These are phyloP conservation scores for Stachybotrys elegans DNA, from an alignment of 2,329 filamentous ascomycete species.

Conservation along the genomic window DNA sequence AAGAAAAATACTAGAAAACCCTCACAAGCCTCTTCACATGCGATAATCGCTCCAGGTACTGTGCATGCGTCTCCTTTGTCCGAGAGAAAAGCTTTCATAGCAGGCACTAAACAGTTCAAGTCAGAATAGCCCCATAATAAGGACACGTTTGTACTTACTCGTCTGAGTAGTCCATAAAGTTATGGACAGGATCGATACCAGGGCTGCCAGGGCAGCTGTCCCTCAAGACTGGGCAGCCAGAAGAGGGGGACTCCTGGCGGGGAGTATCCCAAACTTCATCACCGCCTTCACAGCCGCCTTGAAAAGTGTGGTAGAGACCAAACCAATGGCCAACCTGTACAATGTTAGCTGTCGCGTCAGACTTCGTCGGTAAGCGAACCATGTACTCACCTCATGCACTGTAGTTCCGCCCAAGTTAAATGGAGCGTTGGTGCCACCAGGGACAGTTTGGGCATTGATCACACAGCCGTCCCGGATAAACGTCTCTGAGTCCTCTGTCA, in stretches of 20 bases:
- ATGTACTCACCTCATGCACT: slow-evolving; percentile 25
- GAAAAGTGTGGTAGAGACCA: too few relatives aligned
- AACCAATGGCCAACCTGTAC: too few relatives aligned
- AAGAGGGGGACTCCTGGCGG: too few relatives aligned
- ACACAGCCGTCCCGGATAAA: slow-evolving; percentile 36
- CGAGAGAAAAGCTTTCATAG: neutral
- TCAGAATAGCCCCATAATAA: neutral
- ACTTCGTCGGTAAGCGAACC: too few relatives aligned
- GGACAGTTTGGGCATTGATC: slow-evolving; percentile 30
- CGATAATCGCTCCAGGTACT: neutral
- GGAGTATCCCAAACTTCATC: too few relatives aligned
- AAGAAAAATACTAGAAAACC: too few relatives aligned
- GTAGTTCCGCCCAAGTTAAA: slow-evolving; percentile 24
- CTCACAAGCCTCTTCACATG: too few relatives aligned
- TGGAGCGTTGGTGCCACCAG: slow-evolving; percentile 28
- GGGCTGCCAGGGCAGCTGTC: slow-evolving; percentile 25
- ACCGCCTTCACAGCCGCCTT: too few relatives aligned
- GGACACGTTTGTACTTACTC: slow-evolving; percentile 27
- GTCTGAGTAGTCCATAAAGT: slow-evolving; percentile 33
- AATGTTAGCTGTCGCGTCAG: too few relatives aligned
- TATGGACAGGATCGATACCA: slow-evolving; percentile 34
- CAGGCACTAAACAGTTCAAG: neutral
- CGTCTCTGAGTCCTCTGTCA: slow-evolving; percentile 6
- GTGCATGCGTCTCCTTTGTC: neutral
- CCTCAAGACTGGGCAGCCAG: too few relatives aligned